Conservation (phyloP, 139 green algal species). For the Chlorella sorokiniana region DNA sequence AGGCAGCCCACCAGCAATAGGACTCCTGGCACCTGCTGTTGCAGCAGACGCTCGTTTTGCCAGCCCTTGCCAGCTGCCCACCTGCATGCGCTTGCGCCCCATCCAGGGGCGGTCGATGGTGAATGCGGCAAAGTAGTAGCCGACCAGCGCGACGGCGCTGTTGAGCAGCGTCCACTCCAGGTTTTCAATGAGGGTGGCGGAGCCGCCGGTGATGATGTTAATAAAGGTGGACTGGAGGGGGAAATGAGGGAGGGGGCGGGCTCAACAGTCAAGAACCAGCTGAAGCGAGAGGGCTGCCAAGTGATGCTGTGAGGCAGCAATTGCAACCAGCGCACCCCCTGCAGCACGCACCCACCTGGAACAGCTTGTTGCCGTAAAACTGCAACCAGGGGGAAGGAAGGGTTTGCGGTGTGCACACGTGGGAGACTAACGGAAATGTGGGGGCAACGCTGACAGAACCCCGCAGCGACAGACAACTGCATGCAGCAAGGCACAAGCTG, state of each 20-base stretch:
- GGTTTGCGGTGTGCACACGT: neutral
- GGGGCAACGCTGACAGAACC: too few species aligned
- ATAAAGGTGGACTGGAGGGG: constrained; percentile 68
- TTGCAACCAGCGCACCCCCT: too few species aligned
- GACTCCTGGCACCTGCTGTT: neutral
- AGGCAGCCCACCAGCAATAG: neutral
- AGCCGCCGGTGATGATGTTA: constrained; percentile 39
- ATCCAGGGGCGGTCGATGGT: constrained; percentile 69
- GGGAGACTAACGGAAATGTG: too few species aligned
- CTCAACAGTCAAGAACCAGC: too few species aligned
- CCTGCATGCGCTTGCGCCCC: constrained; percentile 62
- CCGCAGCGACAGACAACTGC: too few species aligned
- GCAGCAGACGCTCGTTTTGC: neutral
- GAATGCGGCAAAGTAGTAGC: constrained; percentile 72
- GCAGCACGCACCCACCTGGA: neutral
- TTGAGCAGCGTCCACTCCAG: constrained; percentile 82
- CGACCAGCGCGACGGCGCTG: constrained; percentile 63
- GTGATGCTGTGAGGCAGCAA: too few species aligned
- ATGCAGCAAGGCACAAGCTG: too few species aligned
- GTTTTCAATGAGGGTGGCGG: constrained; percentile 54
- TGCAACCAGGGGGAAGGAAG: neutral
- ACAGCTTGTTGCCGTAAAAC: neutral
- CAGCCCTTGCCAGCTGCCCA: constrained; percentile 56
- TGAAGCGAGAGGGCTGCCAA: too few species aligned
- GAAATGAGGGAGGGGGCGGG: neutral